These are phyloP conservation scores for Xylaria bambusicola DNA, from an alignment of 495 filamentous ascomycete species.

Conservation along the genomic window DNA sequence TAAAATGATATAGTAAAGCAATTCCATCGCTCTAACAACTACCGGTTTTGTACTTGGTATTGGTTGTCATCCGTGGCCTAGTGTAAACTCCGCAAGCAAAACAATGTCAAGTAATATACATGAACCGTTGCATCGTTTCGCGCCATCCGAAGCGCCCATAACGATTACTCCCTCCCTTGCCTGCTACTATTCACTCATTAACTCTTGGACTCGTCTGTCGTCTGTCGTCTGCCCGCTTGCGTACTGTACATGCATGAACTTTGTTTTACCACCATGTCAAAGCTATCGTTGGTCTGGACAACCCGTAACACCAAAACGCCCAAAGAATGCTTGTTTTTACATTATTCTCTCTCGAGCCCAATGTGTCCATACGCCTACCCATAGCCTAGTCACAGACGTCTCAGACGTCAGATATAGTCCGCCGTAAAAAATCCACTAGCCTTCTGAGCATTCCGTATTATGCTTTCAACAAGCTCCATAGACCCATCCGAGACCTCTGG, in stretches of 20 bases:
- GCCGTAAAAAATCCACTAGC: constrained; percentile 24
- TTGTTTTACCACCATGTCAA: neutral
- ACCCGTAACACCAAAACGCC: constrained; percentile 6
- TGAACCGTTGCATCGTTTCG: neutral
- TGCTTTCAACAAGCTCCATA: constrained; percentile 51
- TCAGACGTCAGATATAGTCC: neutral
- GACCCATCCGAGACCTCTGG: constrained; percentile 47
- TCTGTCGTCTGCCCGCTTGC: no score
- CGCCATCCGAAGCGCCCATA: neutral
- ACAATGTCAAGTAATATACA: neutral
- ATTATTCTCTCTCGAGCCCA: neutral
- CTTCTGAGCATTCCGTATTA: constrained; percentile 41
- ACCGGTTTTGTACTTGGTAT: neutral
- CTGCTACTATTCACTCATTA: no score
- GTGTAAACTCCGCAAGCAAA: neutral
- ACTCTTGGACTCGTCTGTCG: no score
- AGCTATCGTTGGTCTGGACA: neutral
- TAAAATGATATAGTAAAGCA: neutral
- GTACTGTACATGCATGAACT: neutral
- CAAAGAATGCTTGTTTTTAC: neutral
- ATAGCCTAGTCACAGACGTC: neutral
- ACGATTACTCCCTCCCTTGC: neutral
- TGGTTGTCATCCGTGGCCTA: neutral
- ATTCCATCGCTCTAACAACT: neutral
- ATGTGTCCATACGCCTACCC: neutral